Evolutionary conservation across 2,329 filamentous ascomycete species (phyloP), one percentile per base, ranked within the genome.

Genomic region (Mycosphaerelloides madeirae): DNA sequence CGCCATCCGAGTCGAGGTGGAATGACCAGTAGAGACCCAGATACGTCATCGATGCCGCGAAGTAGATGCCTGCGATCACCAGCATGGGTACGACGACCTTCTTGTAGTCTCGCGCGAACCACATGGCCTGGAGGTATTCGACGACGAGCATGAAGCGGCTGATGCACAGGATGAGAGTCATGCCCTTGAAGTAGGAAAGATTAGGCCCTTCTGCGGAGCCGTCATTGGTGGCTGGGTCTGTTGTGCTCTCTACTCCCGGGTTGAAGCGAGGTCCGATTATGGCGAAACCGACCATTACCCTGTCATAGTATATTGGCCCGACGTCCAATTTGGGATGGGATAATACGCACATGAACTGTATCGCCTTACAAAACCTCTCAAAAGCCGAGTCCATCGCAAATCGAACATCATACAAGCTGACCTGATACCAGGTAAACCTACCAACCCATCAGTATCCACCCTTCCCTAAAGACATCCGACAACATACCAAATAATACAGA

Each of bases 301-400:
- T 42, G 69, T 70, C 15, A 64, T 62, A 13, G 57, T 61, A 12
- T 60, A 62, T 16, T 69, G 61, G 5, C n/a, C 60, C 67, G 1
- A 70, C 16, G 29, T 63, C 60, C 57, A 61, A 67, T 18, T 60
- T 58, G 0, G 66, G 62, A 4, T 78, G 83, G 2, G 78, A 80
- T 32, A 82, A 72, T 76, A 85, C 80, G 31, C 80, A 75, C 19
- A 75, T 80, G 4, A 85, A 75, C 51, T 84, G 80, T 2, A 78
- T 51, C 2, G 73, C 77, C 56, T 81, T 78, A 49, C 74, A 76
- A 20, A 72, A 53, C 25, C 81, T 75, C 52, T 83, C 78, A 54
- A 84, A 81, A 28, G 84, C 68, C 31, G 76, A 80, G 61, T 85
- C 81, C 18, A 77, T 72, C 1, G 78, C 74, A 58, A 83, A 85